Evolutionary conservation across 140 eudicot species (phyloP), one percentile per base, ranked within the genome.

Genomic region (Ambrosia hybrid): DNA sequence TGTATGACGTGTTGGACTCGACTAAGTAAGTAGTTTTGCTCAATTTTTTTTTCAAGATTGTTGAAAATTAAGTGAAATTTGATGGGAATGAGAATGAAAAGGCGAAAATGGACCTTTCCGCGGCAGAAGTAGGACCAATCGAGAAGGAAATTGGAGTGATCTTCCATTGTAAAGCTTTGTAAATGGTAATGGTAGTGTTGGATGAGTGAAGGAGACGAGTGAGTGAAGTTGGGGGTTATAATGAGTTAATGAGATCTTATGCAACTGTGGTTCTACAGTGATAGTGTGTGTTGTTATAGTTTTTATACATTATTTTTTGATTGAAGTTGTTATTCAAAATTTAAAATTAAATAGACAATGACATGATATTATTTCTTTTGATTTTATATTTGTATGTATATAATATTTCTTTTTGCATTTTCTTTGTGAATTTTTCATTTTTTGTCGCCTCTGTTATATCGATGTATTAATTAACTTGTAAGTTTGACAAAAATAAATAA

Each of bases 71-170:
- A 21, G 30, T 21, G 30, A 21, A 21, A 21, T 21, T 21, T 21
- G 30, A 21, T 21, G 30, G 45, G 41, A 71, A 67, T 1, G 51
- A 2, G 64, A 4, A 21, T 3, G 6, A 10, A 37, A 4, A 0
- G 2, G 17, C 34, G 67, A 56, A 21, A 53, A 6, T 3, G 53
- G 21, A 90, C 95, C 96, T 87, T 87, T 70, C 73, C 82, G 41
- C 82, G 85, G 65, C 56, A 57, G 88, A 70, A 85, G 77, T 77
- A 85, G 41, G 80, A 77, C 86, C 89, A 90, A 76, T 65, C 75
- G 36, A 87, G 85, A 73, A 83, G 75, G 45, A 74, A 80, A 75
- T 10, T 73, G 57, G 79, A 69, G 65, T 76, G 91, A 49, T 70
- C 79, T 37, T 90, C 95, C 91, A 85, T 90, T 26, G 21, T n/a